Evolutionary conservation across 768 basidiomycete species (phyloP).

Genomic region (Mycena epipterygia): DNA sequence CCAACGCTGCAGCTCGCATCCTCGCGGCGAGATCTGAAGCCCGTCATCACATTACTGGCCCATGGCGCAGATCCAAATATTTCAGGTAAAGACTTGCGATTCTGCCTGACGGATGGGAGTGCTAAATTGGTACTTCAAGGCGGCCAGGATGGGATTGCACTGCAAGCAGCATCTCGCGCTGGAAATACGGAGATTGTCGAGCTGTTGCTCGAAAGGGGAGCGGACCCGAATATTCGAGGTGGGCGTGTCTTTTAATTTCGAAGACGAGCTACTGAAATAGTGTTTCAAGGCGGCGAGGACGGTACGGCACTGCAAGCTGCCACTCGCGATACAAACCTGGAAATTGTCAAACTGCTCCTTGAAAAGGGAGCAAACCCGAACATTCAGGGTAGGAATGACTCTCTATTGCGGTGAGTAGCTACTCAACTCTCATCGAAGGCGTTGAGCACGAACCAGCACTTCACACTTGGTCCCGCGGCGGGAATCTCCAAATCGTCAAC

Average conservation of each 20-base stretch:
- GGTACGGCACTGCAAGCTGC: background rate
- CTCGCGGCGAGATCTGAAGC: background rate
- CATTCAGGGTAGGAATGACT: background rate
- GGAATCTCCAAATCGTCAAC: too few species aligned
- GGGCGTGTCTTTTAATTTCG: background rate
- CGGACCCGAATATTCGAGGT: background rate
- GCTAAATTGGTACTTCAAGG: background rate
- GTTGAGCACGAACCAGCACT: too few species aligned
- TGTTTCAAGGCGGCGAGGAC: background rate
- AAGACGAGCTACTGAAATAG: background rate
- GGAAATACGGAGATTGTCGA: background rate
- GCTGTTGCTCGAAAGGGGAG: background rate
- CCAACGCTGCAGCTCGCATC: conserved; percentile 12
- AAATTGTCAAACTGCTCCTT: conserved; percentile 1
- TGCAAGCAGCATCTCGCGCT: background rate
- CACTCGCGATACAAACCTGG: background rate
- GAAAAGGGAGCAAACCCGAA: background rate
- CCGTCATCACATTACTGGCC: background rate
- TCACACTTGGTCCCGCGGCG: too few species aligned
- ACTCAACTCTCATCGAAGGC: too few species aligned
- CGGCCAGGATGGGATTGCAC: background rate
- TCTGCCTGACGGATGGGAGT: background rate
- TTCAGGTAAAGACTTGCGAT: background rate
- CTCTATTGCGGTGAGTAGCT: too few species aligned
- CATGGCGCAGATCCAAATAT: background rate